Percentiles rank a stretch among this genome's conserved stretches.
Evolutionary conservation across 1,284 basidiomycete species (phyloP).

Genomic region (Ceratobasidium sp.): DNA sequence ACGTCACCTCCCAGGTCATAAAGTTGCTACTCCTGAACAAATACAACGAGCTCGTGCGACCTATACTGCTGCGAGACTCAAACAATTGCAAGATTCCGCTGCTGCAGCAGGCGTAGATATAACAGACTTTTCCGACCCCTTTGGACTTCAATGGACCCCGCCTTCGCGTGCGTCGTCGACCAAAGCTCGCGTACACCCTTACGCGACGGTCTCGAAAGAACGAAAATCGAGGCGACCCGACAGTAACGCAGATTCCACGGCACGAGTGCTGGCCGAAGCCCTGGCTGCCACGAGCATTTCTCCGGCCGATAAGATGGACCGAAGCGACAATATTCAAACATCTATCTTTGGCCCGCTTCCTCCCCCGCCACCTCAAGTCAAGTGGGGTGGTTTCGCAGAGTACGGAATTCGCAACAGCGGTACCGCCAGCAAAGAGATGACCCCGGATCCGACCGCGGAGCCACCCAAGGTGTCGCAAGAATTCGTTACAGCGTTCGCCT

Average conservation of each 20-base stretch:
- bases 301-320: conserved; percentile 20
- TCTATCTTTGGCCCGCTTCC: conserved; percentile 39
- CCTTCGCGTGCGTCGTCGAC: conserved; percentile 26
- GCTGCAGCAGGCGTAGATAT: not conserved
- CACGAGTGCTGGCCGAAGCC: conserved; percentile 21
- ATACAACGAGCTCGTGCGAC: conserved; percentile 24
- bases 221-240: conserved; percentile 27
- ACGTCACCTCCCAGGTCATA: conserved; percentile 31
- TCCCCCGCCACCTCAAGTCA: conserved; percentile 32
- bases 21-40: conserved; percentile 22
- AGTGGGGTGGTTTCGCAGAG: conserved; percentile 39
- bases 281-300: conserved; percentile 36
- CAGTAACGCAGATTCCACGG: not conserved
- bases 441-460: conserved; percentile 32
- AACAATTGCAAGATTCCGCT: conserved; percentile 29
- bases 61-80: conserved; percentile 26
- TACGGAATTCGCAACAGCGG: conserved; percentile 15
- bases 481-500: conserved; percentile 32
- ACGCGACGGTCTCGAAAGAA: conserved; percentile 29
- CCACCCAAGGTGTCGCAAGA: conserved; percentile 32
- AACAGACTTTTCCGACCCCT: conserved; percentile 20
- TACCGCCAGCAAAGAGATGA: conserved; percentile 33
- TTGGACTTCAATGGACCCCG: conserved; percentile 31
- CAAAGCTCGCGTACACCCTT: conserved; percentile 26
- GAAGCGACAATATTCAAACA: conserved; percentile 31